Percentiles rank a stretch among this genome's conserved stretches.
Conservation (phyloP, 108 stramenopile species). For the Mediolabrus comicus region DNA sequence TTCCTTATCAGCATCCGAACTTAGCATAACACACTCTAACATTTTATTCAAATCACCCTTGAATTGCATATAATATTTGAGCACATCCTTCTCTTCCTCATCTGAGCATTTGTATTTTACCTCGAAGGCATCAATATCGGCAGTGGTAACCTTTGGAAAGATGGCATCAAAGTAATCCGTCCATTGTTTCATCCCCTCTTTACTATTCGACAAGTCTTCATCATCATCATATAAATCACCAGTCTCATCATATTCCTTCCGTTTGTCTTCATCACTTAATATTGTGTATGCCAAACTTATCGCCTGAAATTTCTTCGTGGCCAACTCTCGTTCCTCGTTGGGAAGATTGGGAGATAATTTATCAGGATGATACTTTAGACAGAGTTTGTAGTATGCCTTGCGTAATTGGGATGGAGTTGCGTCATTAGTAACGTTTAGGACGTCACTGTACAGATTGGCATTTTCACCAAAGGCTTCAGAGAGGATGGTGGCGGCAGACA, state of each 20-base stretch:
- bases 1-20: constrained; percentile 53
- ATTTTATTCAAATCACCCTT: constrained; percentile 72
- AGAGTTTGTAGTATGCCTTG: constrained; percentile 78
- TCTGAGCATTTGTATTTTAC: constrained; percentile 84
- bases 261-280: constrained; percentile 35
- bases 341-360: constrained; percentile 36
- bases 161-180: constrained; percentile 70
- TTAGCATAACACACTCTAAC: constrained; percentile 80
- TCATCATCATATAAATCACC: constrained; percentile 66
- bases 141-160: constrained; percentile 72
- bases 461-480: constrained; percentile 63
- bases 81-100: constrained; percentile 79
- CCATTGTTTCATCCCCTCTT: constrained; percentile 43
- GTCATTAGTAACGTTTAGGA: constrained; percentile 50
- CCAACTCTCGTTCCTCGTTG: constrained; percentile 16
- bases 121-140: constrained; percentile 75
- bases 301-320: constrained; percentile 47
- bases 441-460: constrained; percentile 65
- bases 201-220: constrained; percentile 32
- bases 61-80: constrained; percentile 67
- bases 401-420: constrained; percentile 62
- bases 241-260: constrained; percentile 64
- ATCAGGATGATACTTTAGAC: constrained; percentile 75
- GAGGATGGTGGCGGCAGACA: constrained; percentile 44
- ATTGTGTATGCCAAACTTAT: constrained; percentile 47